Evolutionary conservation across 345 rosid species (phyloP).

Genomic region (Aquilaria sinensis): DNA sequence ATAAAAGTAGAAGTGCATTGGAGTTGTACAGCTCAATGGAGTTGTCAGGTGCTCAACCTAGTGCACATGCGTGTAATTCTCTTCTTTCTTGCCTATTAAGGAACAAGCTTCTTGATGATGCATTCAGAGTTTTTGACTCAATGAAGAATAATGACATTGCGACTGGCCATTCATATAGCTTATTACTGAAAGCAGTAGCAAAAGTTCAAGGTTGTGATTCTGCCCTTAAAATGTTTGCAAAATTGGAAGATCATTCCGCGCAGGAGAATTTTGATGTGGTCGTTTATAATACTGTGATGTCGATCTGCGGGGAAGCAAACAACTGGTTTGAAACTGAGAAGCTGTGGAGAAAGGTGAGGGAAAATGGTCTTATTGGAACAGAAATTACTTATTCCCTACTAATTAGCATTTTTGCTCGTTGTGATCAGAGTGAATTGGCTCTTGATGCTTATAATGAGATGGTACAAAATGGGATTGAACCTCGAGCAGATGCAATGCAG

Average conservation of each 20-base stretch:
- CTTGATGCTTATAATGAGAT: conserved; percentile 69
- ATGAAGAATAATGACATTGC: conserved; percentile 40
- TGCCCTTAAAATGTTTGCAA: conserved; percentile 47
- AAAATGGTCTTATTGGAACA: conserved; percentile 51
- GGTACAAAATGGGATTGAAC: conserved; percentile 38
- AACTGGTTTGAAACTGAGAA: conserved; percentile 52
- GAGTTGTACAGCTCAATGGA: conserved; percentile 59
- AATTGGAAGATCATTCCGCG: conserved; percentile 32
- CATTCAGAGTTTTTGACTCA: conserved; percentile 45
- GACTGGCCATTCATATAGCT: conserved; percentile 59
- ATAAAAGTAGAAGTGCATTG: conserved; percentile 64
- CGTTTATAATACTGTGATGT: conserved; percentile 71
- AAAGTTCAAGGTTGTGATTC: conserved; percentile 42
- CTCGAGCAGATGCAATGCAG: conserved; percentile 47
- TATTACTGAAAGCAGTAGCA: conserved; percentile 63
- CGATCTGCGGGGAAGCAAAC: conserved; percentile 51
- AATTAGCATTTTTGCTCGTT: conserved; percentile 63
- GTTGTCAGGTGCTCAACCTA: conserved; percentile 37
- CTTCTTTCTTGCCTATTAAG: conserved; percentile 64
- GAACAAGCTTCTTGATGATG: conserved; percentile 33
- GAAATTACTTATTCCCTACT: conserved; percentile 54
- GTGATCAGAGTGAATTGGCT: conserved; percentile 55
- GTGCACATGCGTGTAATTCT: conserved; percentile 61
- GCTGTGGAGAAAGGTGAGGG: conserved; percentile 57
- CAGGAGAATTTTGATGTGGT: conserved; percentile 43